phyloP scores from a whole-genome alignment of 257 asterid genomes.

The Leptodermis oblonga region DNA sequence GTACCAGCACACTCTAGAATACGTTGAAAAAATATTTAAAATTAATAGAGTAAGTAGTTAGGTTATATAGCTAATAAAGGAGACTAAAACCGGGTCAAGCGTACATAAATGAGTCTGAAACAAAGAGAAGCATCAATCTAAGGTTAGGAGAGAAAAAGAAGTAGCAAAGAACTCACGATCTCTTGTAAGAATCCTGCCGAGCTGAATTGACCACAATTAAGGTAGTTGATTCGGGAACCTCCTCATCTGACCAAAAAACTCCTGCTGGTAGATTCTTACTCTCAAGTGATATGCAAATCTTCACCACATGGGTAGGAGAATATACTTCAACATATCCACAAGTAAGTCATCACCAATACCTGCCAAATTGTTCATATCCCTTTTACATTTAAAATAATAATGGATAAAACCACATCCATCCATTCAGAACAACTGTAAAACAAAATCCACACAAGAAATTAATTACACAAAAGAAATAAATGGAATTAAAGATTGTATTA shows the following conservation, averaged over 20 bases:
- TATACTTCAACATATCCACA: too few species aligned
- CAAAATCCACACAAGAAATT: background rate
- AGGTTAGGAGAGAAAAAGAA: background rate
- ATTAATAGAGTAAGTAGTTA: constrained; percentile 2
- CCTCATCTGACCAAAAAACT: constrained; percentile 71
- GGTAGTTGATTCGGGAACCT: constrained; percentile 29
- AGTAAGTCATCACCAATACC: constrained; percentile 83
- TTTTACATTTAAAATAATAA: background rate
- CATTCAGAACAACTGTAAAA: background rate
- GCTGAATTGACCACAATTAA: constrained; percentile 74
- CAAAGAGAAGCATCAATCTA: too few species aligned
- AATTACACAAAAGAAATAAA: constrained; percentile 8
- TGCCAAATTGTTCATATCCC: constrained; percentile 27
- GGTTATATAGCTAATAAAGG: too few species aligned
- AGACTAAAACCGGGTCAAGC: too few species aligned
- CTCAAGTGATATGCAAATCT: constrained; percentile 59
- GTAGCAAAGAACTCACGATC: constrained; percentile 42
- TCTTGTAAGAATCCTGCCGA: constrained; percentile 40
- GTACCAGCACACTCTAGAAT: too few species aligned
- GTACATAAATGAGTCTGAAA: too few species aligned
- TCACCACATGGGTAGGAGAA: too few species aligned
- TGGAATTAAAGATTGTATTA: constrained; percentile 14
- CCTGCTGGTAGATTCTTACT: constrained; percentile 80
- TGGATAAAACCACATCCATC: constrained; percentile 2
- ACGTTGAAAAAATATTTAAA: constrained; percentile 15